phyloP scores from a whole-genome alignment of 2,329 filamentous ascomycete species.

The Microdochium bolleyi region DNA sequence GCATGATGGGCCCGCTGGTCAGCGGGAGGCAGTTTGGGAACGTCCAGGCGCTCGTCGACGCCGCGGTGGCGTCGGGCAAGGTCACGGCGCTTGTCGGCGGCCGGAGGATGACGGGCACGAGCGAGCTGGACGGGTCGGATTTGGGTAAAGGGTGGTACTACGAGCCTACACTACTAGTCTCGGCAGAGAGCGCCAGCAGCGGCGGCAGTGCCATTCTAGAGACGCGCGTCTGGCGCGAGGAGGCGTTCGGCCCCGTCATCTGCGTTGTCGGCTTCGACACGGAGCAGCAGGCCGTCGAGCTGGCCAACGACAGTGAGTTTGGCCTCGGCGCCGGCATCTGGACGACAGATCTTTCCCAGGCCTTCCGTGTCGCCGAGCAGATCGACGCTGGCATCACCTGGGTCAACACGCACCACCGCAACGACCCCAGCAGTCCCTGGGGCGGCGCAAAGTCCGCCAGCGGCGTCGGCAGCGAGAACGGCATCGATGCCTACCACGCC shows the following conservation, averaged over 20 bases:
- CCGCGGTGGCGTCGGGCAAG: conserved; percentile 48
- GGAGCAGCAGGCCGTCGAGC: conserved; percentile 60
- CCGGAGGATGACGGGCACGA: conserved; percentile 34
- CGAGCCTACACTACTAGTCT: conserved; percentile 64
- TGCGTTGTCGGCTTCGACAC: conserved; percentile 67
- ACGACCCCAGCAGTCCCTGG: conserved; percentile 66
- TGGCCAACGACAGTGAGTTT: conserved; percentile 69
- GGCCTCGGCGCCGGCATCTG: conserved; percentile 72
- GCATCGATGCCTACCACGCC: conserved; percentile 52
- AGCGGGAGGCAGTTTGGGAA: conserved; percentile 55
- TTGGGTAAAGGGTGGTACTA: conserved; percentile 64
- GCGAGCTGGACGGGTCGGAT: conserved; percentile 40
- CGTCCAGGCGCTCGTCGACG: conserved; percentile 57
- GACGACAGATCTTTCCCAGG: conserved; percentile 66
- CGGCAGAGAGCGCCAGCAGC: conserved; percentile 45
- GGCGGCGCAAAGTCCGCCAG: conserved; percentile 54
- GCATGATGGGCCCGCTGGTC: conserved; percentile 58
- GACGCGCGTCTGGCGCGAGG: conserved; percentile 69
- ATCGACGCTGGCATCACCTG: conserved; percentile 58
- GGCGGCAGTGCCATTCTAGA: conserved; percentile 48
- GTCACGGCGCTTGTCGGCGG: conserved; percentile 34
- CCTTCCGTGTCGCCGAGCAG: conserved; percentile 63
- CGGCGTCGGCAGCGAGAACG: conserved; percentile 68
- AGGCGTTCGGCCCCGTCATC: conserved; percentile 78
- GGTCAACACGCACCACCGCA: conserved; percentile 59